Percentiles rank a stretch among this genome's conserved stretches.
These are phyloP conservation scores for Zarea fungicola DNA, from an alignment of 2,329 filamentous ascomycete genomes.

Conservation along the genomic window DNA sequence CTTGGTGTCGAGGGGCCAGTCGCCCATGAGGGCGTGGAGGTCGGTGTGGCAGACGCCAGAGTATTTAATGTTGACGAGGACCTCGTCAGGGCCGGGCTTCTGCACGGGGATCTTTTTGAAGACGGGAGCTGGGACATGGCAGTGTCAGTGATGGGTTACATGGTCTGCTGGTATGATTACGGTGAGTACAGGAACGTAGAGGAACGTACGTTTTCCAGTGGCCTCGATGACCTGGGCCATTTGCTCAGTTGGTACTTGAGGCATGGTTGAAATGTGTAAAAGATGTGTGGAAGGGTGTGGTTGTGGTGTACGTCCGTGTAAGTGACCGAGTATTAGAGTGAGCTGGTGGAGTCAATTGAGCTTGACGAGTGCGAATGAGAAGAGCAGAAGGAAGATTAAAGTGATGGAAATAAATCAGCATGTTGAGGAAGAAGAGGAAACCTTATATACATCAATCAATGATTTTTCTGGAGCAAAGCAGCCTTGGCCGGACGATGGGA, in stretches of 20 bases:
- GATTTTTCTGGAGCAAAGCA: no score
- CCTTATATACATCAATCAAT: no score
- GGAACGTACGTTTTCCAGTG: constrained; percentile 59
- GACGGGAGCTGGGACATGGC: constrained; percentile 43
- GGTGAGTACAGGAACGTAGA: constrained; percentile 15
- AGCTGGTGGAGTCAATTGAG: no score
- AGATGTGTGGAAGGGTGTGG: constrained; percentile 11
- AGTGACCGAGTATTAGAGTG: no score
- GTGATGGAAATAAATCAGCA: no score
- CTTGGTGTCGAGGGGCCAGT: constrained; percentile 83
- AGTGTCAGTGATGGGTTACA: constrained; percentile 3
- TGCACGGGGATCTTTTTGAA: constrained; percentile 80
- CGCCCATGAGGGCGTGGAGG: constrained; percentile 72
- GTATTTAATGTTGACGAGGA: constrained; percentile 87
- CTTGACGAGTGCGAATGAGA: no score
- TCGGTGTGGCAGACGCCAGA: constrained; percentile 90
- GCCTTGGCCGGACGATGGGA: no score
- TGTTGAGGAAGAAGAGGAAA: no score
- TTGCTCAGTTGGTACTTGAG: constrained; percentile 70
- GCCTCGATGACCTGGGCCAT: constrained; percentile 89
- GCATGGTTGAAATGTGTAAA: constrained; percentile 23
- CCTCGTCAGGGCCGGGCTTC: constrained; percentile 80
- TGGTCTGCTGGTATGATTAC: neutral
- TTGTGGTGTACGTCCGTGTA: neutral
- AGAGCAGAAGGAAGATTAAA: no score